phyloP scores from a whole-genome alignment of 768 basidiomycete genomes.

The Rhizopogon vulgaris region DNA sequence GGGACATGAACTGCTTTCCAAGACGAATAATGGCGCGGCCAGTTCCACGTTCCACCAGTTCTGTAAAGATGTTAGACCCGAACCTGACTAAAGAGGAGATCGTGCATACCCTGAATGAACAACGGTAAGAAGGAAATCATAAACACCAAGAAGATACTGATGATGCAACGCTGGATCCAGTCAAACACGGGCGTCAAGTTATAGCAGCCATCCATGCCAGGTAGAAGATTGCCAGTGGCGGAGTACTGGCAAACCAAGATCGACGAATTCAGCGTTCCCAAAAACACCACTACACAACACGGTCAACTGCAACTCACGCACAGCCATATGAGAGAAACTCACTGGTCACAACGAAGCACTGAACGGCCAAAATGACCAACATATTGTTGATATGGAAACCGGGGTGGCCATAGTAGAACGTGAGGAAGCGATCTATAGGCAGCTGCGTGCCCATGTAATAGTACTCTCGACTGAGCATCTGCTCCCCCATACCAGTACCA shows the following conservation, averaged over 20 bases:
- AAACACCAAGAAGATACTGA: constrained; percentile 98
- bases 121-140: constrained; percentile 93
- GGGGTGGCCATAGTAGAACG: constrained; percentile 99
- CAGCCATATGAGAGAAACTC: constrained; percentile 26
- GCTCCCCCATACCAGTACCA: constrained; percentile 99
- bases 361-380: constrained; percentile 94
- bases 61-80: constrained; percentile 35
- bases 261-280: constrained; percentile 86
- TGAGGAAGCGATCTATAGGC: constrained; percentile 96
- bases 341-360: constrained; percentile 91
- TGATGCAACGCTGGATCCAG: constrained; percentile 95
- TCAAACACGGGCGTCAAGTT: constrained; percentile 88
- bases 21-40: constrained; percentile 87
- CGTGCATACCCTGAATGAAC: constrained; percentile 79
- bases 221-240: constrained; percentile 61
- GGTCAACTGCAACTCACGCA: constrained; percentile 10
- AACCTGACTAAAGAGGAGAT: not conserved
- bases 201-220: constrained; percentile 85
- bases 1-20: constrained; percentile 88
- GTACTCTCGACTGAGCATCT: constrained; percentile 98
- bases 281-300: constrained; percentile 69
- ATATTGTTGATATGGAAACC: constrained; percentile 99
- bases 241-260: constrained; percentile 79
- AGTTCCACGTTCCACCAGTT: constrained; percentile 93
- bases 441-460: constrained; percentile 98